Conservation (phyloP, 2,329 filamentous ascomycete genomes). For the Phialophora chinensis region DNA sequence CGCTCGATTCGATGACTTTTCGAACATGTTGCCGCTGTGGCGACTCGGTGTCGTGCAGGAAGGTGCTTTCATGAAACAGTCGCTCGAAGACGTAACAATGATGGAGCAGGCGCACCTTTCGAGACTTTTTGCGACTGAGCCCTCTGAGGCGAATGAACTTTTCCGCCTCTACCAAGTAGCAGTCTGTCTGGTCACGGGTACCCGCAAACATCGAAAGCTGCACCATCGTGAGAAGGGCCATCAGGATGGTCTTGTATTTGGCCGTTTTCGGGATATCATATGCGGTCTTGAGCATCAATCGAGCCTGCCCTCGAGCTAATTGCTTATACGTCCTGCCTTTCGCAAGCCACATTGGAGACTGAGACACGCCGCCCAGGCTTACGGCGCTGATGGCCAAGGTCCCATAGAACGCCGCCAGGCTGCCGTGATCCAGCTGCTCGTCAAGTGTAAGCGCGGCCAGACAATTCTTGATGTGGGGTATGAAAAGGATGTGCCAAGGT, state of each 20-base stretch:
- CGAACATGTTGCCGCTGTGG: constrained; percentile 8
- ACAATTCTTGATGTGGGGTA: constrained; percentile 51
- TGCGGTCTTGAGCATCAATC: constrained; percentile 46
- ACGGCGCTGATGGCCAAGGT: constrained; percentile 53
- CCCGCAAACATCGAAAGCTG: constrained; percentile 48
- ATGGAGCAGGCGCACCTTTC: constrained; percentile 53
- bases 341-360: constrained; percentile 42
- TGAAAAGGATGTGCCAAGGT: constrained; percentile 53
- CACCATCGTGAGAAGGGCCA: constrained; percentile 53
- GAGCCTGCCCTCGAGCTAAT: constrained; percentile 41
- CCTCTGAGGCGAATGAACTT: constrained; percentile 52
- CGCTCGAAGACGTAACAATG: constrained; percentile 57
- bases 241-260: constrained; percentile 54
- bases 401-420: constrained; percentile 49
- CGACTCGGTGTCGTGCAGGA: constrained; percentile 34
- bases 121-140: constrained; percentile 47
- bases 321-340: neutral
- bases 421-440: constrained; percentile 48
- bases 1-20: too few species aligned
- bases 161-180: constrained; percentile 53
- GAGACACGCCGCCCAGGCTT: constrained; percentile 45
- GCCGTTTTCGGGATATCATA: constrained; percentile 46
- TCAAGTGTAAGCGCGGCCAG: constrained; percentile 53
- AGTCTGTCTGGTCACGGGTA: constrained; percentile 45
- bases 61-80: constrained; percentile 54